A percentile compares a stretch with the other conserved stretches of the same genome.
Conservation (phyloP, 2,329 filamentous ascomycete species). For the Talaromyces sp. region DNA sequence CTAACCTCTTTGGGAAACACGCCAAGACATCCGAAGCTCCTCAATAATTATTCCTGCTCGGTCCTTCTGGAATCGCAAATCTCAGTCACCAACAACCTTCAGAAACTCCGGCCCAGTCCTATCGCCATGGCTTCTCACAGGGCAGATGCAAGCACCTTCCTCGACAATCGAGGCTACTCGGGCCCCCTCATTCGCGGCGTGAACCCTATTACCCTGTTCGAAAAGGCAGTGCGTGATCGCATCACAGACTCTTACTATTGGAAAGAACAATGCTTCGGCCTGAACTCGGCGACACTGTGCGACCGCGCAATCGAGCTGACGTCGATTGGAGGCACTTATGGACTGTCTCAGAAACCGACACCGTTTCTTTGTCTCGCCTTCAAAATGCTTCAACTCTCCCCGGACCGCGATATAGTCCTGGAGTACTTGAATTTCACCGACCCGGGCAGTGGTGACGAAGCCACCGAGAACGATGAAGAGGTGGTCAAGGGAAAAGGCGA, state of each 20-base stretch:
- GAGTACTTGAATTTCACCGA: slow-evolving; percentile 76
- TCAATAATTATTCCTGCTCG: neutral
- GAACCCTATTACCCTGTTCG: slow-evolving; percentile 92
- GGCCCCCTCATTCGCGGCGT: slow-evolving; percentile 78
- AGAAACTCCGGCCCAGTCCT: neutral
- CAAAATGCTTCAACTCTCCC: slow-evolving; percentile 86
- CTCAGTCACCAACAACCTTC: neutral
- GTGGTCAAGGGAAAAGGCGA: slow-evolving; percentile 37
- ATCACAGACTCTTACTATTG: slow-evolving; percentile 96
- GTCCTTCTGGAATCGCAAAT: neutral
- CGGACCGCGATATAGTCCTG: slow-evolving; percentile 69
- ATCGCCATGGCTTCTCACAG: slow-evolving; percentile 53
- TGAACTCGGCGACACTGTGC: slow-evolving; percentile 77
- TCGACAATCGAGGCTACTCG: slow-evolving; percentile 83
- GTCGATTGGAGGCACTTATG: slow-evolving; percentile 85
- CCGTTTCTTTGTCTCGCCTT: slow-evolving; percentile 90
- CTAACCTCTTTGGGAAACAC: neutral
- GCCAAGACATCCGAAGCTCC: neutral
- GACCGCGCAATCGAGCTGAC: slow-evolving; percentile 82
- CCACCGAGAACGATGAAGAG: slow-evolving; percentile 18
- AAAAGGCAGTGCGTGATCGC: slow-evolving; percentile 91
- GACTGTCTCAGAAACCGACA: slow-evolving; percentile 76
- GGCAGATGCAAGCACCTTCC: slow-evolving; percentile 70
- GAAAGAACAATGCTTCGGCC: slow-evolving; percentile 96
- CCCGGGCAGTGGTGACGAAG: slow-evolving; percentile 54